Base-by-base conservation (phyloP, 2,329 filamentous ascomycete species). In the Exserohilum turcica region DNA sequence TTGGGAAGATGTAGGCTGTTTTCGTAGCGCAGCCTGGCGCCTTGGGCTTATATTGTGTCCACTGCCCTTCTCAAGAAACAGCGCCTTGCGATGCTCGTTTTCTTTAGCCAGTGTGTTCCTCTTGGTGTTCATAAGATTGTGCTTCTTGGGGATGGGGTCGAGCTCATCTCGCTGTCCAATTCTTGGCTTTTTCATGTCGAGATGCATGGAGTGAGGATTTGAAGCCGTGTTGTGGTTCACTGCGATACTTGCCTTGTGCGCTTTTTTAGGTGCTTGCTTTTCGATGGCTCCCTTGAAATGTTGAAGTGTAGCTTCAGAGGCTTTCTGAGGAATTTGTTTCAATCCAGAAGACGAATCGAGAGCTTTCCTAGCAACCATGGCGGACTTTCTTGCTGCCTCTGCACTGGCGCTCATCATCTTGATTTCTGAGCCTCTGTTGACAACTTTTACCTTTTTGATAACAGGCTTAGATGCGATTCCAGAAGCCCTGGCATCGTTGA, bases 391-490 rank as follows among this genome's bases (percentile, higher is more conserved):
- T 8, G 40, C 33, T 7, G 39, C 35, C 18, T 38, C 28, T 7
- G 43, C 18, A 5, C 24, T 38, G 8, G 12, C 15, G 10, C 27
- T 27, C 32, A 44, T 39, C 9, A 40, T n/a, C 39, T 53, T 44
- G 28, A 44, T 43, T 21, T 53, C 38, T 5, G 39, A 36, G 35
- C 51, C 27, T 27, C 15, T 44, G 3, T 40, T 48, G n/a, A 18
- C 3, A 27, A 39, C 28, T 21, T 53, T 53, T 19, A 48, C 27
- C 35, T 48, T 53, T 19, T 44, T 48, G 38, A 37, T 36, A 15
- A 18, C n/a, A 18, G 44, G 28, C 18, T 48, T 43, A 1, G 21
- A 5, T 19, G 10, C 21, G 18, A 27, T 7, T 15, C 15, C 19
- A 31, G 19, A 13, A n/a, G 28, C 6, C 10, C 35, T 24, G 6